phyloP scores from a whole-genome alignment of 2,329 filamentous ascomycete species.

The Sporothrix inflata region DNA sequence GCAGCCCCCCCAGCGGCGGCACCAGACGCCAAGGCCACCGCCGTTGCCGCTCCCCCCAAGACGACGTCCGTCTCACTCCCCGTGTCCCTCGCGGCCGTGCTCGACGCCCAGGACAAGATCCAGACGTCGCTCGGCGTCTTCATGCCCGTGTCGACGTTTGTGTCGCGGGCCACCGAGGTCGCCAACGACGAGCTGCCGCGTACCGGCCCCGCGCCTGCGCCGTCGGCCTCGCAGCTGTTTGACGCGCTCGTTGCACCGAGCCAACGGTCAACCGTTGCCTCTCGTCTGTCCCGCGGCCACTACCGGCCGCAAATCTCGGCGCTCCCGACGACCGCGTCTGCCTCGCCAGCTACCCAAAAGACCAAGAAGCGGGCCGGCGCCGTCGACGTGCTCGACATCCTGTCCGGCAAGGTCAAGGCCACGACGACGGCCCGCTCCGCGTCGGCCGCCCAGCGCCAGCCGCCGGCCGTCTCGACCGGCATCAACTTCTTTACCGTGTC shows the following conservation, averaged over 20 bases:
- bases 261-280: conserved; percentile 41
- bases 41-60: conserved; percentile 37
- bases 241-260: conserved; percentile 76
- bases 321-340: conserved; percentile 51
- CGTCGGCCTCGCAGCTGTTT: conserved; percentile 82
- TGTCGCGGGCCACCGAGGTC: conserved; percentile 79
- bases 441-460: conserved; percentile 35
- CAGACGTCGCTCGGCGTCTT: conserved; percentile 76
- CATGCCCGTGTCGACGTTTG: conserved; percentile 83
- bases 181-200: conserved; percentile 86
- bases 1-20: conserved; percentile 46
- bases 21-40: conserved; percentile 39
- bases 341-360: conserved; percentile 34
- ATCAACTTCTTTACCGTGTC: conserved; percentile 80
- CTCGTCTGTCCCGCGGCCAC: conserved; percentile 59
- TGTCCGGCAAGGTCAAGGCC: conserved; percentile 31
- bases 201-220: conserved; percentile 60
- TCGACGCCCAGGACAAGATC: conserved; percentile 80
- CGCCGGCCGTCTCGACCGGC: conserved; percentile 56
- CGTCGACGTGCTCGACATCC: conserved; percentile 80
- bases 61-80: conserved; percentile 67
- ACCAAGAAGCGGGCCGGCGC: conserved; percentile 6
- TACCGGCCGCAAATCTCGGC: conserved; percentile 73
- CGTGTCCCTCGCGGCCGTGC: conserved; percentile 76
- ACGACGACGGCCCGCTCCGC: conserved; percentile 26